These are phyloP conservation scores for Mycena latifolia DNA, from an alignment of 768 basidiomycete genomes.

Conservation along the genomic window DNA sequence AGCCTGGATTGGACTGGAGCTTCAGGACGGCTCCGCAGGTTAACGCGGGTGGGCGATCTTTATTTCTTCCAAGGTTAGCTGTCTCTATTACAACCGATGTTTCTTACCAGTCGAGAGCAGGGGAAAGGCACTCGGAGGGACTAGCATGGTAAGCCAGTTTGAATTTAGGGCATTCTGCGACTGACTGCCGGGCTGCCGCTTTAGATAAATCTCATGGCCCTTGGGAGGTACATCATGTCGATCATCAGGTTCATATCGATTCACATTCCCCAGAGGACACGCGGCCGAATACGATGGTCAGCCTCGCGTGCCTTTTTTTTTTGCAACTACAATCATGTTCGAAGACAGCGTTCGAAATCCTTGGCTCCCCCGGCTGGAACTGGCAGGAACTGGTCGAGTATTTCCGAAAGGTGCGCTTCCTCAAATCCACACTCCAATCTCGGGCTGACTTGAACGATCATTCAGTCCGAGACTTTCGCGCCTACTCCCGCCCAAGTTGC, in stretches of 20 bases:
- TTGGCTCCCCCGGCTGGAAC: slow-evolving; percentile 36
- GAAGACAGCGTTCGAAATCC: slow-evolving; percentile 29
- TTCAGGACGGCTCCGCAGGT: slow-evolving; percentile 29
- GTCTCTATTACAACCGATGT: not conserved
- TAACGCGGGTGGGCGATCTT: slow-evolving; percentile 16
- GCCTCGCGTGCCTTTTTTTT: no score
- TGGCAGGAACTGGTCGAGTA: slow-evolving; percentile 30
- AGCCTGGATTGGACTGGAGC: slow-evolving; percentile 32
- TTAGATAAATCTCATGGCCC: slow-evolving; percentile 31
- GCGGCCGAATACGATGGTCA: slow-evolving; percentile 36
- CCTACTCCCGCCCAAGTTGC: slow-evolving; percentile 5
- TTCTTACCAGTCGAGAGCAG: slow-evolving; percentile 5
- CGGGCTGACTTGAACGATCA: not conserved
- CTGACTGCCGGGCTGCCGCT: not conserved
- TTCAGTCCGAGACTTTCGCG: slow-evolving; percentile 31
- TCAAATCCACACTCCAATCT: not conserved
- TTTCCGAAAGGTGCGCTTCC: slow-evolving; percentile 32
- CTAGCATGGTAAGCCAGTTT: slow-evolving; percentile 29
- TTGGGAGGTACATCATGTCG: slow-evolving; percentile 28
- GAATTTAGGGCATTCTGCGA: no score
- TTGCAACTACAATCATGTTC: no score
- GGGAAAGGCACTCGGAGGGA: slow-evolving; percentile 36
- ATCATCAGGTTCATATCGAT: not conserved
- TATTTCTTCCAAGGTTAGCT: slow-evolving; percentile 22
- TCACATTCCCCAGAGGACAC: slow-evolving; percentile 24